Percentiles rank a stretch among this genome's conserved stretches.
phyloP scores from a whole-genome alignment of 116 monocot species.

The Posidonia oceanica region DNA sequence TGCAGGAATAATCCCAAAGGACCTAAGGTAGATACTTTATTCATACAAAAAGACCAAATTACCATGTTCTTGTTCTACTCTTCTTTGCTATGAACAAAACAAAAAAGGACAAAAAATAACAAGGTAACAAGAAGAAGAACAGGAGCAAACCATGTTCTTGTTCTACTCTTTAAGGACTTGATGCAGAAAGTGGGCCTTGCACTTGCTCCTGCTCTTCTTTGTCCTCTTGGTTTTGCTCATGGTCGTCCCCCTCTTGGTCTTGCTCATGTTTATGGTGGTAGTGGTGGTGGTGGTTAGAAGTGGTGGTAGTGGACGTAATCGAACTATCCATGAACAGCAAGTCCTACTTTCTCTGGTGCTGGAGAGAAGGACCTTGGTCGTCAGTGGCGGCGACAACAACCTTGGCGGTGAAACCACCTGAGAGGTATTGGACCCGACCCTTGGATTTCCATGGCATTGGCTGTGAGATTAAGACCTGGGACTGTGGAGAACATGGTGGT shows the following conservation, averaged over 20 bases:
- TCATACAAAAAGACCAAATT: too few relatives aligned
- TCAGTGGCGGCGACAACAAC: conserved; percentile 5
- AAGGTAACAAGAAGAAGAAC: too few relatives aligned
- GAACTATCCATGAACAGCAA: conserved; percentile 14
- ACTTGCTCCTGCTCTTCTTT: not conserved
- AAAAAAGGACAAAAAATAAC: too few relatives aligned
- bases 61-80: too few relatives aligned
- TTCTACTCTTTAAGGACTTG: not conserved
- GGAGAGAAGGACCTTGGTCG: not conserved
- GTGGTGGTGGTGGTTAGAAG: not conserved
- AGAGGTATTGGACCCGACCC: not conserved
- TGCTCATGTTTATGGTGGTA: not conserved
- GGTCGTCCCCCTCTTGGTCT: not conserved
- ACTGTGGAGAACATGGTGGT: conserved; percentile 17
- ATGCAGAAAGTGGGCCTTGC: not conserved
- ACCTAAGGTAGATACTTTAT: too few relatives aligned
- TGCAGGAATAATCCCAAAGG: too few relatives aligned
- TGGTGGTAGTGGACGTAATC: not conserved
- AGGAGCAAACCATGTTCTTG: too few relatives aligned
- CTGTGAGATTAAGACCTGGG: conserved; percentile 1
- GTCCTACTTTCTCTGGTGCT: conserved; percentile 5
- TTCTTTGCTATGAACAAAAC: too few relatives aligned
- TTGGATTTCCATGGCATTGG: conserved; percentile 1
- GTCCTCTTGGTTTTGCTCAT: not conserved
- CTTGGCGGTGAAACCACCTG: conserved; percentile 4